Base-by-base conservation (phyloP, 768 basidiomycete genomes). In the Tephrocybe sp. region DNA sequence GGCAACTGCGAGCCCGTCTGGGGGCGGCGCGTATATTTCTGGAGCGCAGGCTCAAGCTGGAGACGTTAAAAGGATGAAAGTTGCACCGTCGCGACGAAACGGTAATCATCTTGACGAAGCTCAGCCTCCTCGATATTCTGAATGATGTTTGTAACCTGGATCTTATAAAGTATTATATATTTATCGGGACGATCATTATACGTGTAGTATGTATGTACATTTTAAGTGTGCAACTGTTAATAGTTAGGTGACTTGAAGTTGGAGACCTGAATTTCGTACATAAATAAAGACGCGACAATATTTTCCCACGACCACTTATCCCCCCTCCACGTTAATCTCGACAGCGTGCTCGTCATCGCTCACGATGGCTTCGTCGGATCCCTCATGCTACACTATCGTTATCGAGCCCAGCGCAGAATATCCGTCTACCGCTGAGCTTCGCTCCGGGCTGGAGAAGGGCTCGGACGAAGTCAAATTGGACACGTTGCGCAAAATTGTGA, bases 381-480 rank as follows among this genome's bases (percentile, higher is more conserved):
- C 80, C 45, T 70, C 82, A 61, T 92, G 88, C 64, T 89, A 91
- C 64, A 92, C 90, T 8, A 71, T 92, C 54, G 79, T 92, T 39
- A 83, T 80, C 32, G 89, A 92, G 61, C 84, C 85, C 58, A 76
- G 69, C 41, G 74, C 79, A 30, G 91, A 92, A 67, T 77, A 81
- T 16, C 91, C 89, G 5, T 84, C 89, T n/a, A 80, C 82, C 1
- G 79, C 86, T 55, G 94, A 98, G 57, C 79, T 97, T 40, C 80
- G 91, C 54, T 76, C 84, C 51, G 78, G 83, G 28, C 76, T 98
- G 42, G 91, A 99, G 73, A 98, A 97, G 72, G 95, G 96, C 49
- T 86, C 91, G 18, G 94, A 98, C 69, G 96, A 98, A 58, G 86
- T 95, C 75, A 98, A 97, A 75, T 75, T 96, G 60, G 94, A 98